Conservation (phyloP, 257 asterid genomes). For the Jacaranda mimosifolia region DNA sequence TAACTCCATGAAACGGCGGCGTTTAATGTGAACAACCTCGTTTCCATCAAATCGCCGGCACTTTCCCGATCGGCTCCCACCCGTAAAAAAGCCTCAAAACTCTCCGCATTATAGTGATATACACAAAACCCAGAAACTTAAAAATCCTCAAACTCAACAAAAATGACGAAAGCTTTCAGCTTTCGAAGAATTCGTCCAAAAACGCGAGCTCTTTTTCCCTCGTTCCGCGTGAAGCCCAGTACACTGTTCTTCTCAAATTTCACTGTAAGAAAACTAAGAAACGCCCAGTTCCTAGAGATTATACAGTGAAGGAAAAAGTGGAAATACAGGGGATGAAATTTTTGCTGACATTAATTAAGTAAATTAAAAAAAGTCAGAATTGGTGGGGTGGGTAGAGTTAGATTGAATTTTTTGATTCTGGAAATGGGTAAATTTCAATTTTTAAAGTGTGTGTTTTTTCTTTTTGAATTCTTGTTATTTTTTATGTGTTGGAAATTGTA, state of each 20-base stretch:
- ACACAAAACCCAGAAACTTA: conserved; percentile 45
- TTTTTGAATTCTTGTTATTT: background rate
- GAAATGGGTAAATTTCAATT: conserved; percentile 7
- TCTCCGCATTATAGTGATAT: conserved; percentile 60
- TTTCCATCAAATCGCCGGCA: conserved; percentile 75
- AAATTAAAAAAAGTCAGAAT: conserved; percentile 38
- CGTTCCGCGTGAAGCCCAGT: conserved; percentile 15
- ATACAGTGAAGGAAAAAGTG: conserved; percentile 15
- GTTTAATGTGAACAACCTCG: conserved; percentile 53
- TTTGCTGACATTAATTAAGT: conserved; percentile 30
- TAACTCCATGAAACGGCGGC: conserved; percentile 79
- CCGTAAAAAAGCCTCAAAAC: conserved; percentile 46
- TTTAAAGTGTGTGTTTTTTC: background rate
- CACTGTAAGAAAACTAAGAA: conserved; percentile 24
- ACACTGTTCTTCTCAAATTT: conserved; percentile 29
- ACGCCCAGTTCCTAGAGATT: conserved; percentile 15
- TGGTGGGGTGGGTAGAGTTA: conserved; percentile 59
- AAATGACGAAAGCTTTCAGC: conserved; percentile 40
- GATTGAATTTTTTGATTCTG: conserved; percentile 38
- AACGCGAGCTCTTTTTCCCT: conserved; percentile 33
- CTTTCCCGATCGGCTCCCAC: conserved; percentile 62
- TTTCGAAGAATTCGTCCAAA: conserved; percentile 29
- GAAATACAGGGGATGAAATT: conserved; percentile 21
- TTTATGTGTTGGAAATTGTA: conserved; percentile 31
- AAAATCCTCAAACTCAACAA: conserved; percentile 41